Evolutionary conservation across 139 green algal species (phyloP).

Genomic region (Chlorella vulgaris): DNA sequence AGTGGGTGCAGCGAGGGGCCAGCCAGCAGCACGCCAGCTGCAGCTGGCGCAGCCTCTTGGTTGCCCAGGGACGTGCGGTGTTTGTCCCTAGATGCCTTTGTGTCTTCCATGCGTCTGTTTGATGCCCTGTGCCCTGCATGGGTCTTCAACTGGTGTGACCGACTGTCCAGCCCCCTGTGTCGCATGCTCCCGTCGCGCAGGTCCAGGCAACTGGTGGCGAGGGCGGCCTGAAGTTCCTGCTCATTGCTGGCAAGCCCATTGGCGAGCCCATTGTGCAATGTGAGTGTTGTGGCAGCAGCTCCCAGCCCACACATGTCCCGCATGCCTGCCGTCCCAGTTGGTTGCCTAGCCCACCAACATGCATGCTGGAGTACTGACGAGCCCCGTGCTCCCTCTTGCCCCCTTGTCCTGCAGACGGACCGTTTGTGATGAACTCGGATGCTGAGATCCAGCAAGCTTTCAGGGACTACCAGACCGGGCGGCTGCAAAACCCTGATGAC

Average conservation of each 20-base stretch:
- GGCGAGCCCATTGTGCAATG: constrained; percentile 86
- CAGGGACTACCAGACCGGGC: constrained; percentile 65
- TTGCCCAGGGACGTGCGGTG: no score
- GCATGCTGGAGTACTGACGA: not conserved
- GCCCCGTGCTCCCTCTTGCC: not conserved
- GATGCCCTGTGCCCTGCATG: no score
- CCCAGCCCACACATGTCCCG: no score
- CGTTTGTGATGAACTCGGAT: constrained; percentile 89
- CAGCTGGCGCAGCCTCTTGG: no score
- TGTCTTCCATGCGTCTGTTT: no score
- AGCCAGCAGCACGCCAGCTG: no score
- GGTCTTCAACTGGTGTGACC: no score
- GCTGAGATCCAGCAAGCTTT: constrained; percentile 82
- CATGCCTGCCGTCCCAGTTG: no score
- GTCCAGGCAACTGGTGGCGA: constrained; percentile 12
- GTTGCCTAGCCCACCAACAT: not conserved
- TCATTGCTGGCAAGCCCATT: constrained; percentile 85
- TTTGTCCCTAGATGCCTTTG: no score
- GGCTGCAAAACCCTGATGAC: constrained; percentile 77
- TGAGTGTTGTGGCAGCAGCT: no score
- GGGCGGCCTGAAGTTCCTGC: constrained; percentile 75
- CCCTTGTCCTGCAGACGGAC: constrained; percentile 33
- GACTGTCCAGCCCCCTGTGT: not conserved
- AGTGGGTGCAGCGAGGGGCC: no score
- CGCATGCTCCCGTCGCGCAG: not conserved